Conservation (phyloP, 2,329 filamentous ascomycete genomes). For the Capronia coronata region DNA sequence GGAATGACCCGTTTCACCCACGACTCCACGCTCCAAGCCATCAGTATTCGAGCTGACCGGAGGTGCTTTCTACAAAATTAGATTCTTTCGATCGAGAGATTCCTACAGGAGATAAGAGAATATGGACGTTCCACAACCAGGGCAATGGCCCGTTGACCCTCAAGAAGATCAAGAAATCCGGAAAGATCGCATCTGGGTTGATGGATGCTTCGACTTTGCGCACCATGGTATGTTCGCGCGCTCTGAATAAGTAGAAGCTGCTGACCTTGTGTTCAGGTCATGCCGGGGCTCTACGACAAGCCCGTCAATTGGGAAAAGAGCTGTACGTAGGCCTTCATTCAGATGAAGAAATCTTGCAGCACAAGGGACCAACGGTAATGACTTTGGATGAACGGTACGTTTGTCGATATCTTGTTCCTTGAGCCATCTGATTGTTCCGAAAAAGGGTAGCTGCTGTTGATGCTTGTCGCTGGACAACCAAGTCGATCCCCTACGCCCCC, state of each 20-base stretch:
- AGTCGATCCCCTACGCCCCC: slow-evolving; percentile 74
- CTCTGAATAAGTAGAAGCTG: slow-evolving; percentile 10
- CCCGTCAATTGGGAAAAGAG: slow-evolving; percentile 80
- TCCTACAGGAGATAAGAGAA: slow-evolving; percentile 2
- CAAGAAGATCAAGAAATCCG: slow-evolving; percentile 52
- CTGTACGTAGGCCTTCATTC: slow-evolving; percentile 91
- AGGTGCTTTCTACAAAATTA: too few relatives aligned
- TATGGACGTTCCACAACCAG: slow-evolving; percentile 43
- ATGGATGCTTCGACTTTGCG: slow-evolving; percentile 98
- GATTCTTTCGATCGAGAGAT: too few relatives aligned
- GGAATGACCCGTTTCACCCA: too few relatives aligned
- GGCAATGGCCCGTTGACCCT: slow-evolving; percentile 59
- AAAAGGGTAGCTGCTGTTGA: slow-evolving; percentile 81
- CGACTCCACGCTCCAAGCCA: too few relatives aligned
- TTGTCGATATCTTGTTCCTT: slow-evolving; percentile 22
- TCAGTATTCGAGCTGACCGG: too few relatives aligned
- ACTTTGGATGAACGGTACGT: slow-evolving; percentile 71
- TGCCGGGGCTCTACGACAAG: slow-evolving; percentile 93
- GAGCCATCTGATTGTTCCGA: slow-evolving; percentile 4
- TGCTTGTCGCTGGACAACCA: slow-evolving; percentile 90
- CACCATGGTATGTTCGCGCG: slow-evolving; percentile 65
- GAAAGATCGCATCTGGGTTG: slow-evolving; percentile 85
- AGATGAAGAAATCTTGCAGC: slow-evolving; percentile 88
- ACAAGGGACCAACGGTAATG: slow-evolving; percentile 98
- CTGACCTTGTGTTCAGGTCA: slow-evolving; percentile 55